Percentiles rank a stretch among this genome's conserved stretches.
Evolutionary conservation across 257 asterid genomes (phyloP).

Genomic region (Plantago major): DNA sequence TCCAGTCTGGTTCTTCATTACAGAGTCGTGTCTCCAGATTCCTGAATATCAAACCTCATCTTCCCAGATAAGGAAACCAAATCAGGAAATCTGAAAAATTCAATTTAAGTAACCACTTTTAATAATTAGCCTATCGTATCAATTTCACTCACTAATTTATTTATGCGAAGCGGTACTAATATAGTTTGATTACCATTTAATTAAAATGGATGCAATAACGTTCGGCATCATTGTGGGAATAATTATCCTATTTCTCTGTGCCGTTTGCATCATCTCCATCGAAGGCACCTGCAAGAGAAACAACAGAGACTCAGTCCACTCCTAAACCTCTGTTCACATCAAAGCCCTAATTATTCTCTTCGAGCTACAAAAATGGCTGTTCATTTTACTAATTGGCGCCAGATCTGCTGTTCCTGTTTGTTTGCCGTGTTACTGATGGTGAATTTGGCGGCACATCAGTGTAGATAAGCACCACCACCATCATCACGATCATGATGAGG

Average conservation of each 20-base stretch:
- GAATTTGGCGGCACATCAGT: conserved; percentile 52
- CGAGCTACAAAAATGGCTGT: conserved; percentile 17
- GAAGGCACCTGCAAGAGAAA: conserved; percentile 82
- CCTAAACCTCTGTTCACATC: conserved; percentile 25
- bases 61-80: too few species aligned
- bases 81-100: too few species aligned
- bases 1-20: too few species aligned
- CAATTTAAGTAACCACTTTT: too few species aligned
- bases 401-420: conserved; percentile 26
- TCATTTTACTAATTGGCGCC: conserved; percentile 17
- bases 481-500: conserved; percentile 35
- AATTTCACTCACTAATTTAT: too few species aligned
- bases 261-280: conserved; percentile 64
- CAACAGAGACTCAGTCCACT: conserved; percentile 35
- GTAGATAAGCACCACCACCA: conserved; percentile 42
- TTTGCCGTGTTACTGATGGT: conserved; percentile 28
- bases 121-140: too few species aligned
- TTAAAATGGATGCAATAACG: conserved; percentile 79
- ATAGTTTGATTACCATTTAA: too few species aligned
- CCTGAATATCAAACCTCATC: too few species aligned
- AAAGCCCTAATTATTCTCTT: not conserved
- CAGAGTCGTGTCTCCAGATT: too few species aligned
- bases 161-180: not conserved
- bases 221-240: conserved; percentile 90
- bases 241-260: conserved; percentile 68